These are phyloP conservation scores for Fraxinus floribunda DNA, from an alignment of 305 asterid species.

Conservation along the genomic window DNA sequence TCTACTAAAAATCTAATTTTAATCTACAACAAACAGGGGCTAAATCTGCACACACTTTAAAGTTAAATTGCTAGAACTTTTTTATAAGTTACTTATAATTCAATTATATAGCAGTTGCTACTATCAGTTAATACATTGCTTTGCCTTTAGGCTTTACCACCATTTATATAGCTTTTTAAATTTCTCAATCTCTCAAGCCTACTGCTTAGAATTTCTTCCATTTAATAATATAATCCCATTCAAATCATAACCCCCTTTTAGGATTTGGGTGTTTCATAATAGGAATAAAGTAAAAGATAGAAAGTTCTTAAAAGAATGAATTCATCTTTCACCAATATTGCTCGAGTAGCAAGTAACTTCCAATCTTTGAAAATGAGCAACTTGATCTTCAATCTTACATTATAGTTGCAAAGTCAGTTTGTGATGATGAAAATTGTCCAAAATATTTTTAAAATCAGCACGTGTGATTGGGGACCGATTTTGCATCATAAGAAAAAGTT, in stretches of 20 bases:
- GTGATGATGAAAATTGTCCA: background rate
- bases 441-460: background rate
- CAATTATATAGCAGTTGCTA: constrained; percentile 7
- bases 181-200: constrained; percentile 15
- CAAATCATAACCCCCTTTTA: background rate
- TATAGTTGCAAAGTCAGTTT: background rate
- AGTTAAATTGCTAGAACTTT: background rate
- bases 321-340: background rate
- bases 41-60: background rate
- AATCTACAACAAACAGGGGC: too few species aligned
- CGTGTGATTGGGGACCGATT: background rate
- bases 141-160: constrained; percentile 29
- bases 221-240: constrained; percentile 15
- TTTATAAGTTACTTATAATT: background rate
- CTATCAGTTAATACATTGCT: constrained; percentile 17
- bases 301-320: background rate
- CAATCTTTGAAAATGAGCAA: background rate
- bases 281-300: background rate
- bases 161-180: constrained; percentile 25
- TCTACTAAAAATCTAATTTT: too few species aligned
- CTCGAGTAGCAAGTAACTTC: background rate
- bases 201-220: background rate
- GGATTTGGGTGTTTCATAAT: background rate
- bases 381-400: background rate
- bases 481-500: background rate